A percentile compares a stretch with the other conserved stretches of the same genome.
Evolutionary conservation across 2,329 filamentous ascomycete genomes (phyloP).

Genomic region (Arthrobotrys megalospora): DNA sequence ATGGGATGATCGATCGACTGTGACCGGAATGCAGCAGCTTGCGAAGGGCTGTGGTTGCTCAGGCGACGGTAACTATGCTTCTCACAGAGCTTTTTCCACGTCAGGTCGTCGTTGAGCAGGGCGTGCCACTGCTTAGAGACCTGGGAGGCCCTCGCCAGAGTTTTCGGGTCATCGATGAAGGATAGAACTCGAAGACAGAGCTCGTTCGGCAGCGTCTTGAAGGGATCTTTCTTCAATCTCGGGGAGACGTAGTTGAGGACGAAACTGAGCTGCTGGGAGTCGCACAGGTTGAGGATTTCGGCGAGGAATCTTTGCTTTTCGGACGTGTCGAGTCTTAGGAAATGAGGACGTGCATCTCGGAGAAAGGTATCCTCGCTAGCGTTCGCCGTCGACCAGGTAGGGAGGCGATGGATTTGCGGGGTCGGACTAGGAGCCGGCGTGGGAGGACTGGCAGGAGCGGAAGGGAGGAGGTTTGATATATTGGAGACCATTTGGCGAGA

Average conservation of each 20-base stretch:
- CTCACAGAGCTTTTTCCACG: constrained; percentile 96
- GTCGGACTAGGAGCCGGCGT: constrained; percentile 65
- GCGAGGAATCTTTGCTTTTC: constrained; percentile 72
- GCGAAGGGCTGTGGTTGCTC: constrained; percentile 61
- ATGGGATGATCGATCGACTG: constrained; percentile 52
- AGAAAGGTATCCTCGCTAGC: constrained; percentile 65
- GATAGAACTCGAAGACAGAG: constrained; percentile 91
- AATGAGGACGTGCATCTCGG: constrained; percentile 64
- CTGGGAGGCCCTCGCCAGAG: constrained; percentile 91
- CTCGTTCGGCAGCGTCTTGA: constrained; percentile 91
- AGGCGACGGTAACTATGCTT: constrained; percentile 85
- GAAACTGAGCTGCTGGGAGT: constrained; percentile 94
- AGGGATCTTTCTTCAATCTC: constrained; percentile 94
- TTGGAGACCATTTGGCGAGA: constrained; percentile 65
- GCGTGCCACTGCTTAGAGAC: constrained; percentile 97
- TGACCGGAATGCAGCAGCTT: constrained; percentile 57
- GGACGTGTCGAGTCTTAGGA: constrained; percentile 64
- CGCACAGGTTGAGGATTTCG: constrained; percentile 92
- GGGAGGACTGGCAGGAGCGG: constrained; percentile 65
- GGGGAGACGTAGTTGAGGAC: constrained; percentile 97
- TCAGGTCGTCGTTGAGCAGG: constrained; percentile 94
- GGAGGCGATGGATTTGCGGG: constrained; percentile 64
- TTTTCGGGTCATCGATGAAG: constrained; percentile 96
- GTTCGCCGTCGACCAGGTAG: constrained; percentile 64
- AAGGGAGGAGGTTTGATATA: constrained; percentile 64